Percentiles rank a stretch among this genome's conserved stretches.
Evolutionary conservation across 768 basidiomycete genomes (phyloP).

Genomic region (Mycena rebaudengoi): DNA sequence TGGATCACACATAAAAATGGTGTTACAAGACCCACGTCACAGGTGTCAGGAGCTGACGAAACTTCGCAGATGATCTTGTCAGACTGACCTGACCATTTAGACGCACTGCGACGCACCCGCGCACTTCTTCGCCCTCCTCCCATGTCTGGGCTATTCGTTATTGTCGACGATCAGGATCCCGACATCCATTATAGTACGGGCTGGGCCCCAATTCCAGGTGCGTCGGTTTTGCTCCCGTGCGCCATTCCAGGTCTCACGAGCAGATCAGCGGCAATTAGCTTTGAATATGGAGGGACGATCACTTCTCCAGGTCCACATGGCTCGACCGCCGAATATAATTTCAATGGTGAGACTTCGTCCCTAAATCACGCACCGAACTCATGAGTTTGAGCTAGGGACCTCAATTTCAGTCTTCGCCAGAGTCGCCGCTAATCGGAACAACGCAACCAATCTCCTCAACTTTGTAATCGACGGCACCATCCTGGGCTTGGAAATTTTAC

Average conservation of each 20-base stretch:
- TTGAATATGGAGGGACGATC: not conserved
- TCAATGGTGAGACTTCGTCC: not conserved
- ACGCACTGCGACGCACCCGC: too few relatives aligned
- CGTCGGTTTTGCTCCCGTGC: not conserved
- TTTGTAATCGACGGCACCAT: not conserved
- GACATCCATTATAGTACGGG: not conserved
- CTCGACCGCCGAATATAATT: not conserved
- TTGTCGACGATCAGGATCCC: conserved; percentile 10
- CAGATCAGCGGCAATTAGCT: not conserved
- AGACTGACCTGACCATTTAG: too few relatives aligned
- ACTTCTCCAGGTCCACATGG: not conserved
- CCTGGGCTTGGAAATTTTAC: not conserved
- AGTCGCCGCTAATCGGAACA: not conserved
- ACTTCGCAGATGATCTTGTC: too few relatives aligned
- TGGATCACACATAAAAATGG: too few relatives aligned
- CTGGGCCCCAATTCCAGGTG: not conserved
- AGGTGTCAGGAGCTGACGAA: too few relatives aligned
- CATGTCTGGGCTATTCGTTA: conserved; percentile 9
- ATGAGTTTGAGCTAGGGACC: not conserved
- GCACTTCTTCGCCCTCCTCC: too few relatives aligned
- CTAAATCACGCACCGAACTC: not conserved
- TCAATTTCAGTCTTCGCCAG: conserved; percentile 4
- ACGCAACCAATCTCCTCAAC: not conserved
- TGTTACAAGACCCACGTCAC: too few relatives aligned
- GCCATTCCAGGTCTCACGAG: not conserved